These are phyloP conservation scores for Calocera viscosa DNA, from an alignment of 768 basidiomycete species.

Conservation along the genomic window DNA sequence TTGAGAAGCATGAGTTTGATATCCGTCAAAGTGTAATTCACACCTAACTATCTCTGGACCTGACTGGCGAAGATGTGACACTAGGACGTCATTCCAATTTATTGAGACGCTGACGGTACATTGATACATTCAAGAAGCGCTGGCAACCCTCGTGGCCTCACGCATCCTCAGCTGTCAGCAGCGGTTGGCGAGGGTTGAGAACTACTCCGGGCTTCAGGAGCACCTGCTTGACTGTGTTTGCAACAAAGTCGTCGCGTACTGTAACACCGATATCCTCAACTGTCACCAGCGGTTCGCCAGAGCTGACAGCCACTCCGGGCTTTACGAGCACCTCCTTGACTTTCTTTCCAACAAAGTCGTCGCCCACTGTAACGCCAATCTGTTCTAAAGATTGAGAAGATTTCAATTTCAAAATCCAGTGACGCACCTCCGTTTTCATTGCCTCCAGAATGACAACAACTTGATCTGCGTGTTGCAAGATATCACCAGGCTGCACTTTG, in stretches of 20 bases:
- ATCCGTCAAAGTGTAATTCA: too few species aligned
- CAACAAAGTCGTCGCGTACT: too few species aligned
- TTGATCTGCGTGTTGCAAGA: conserved; percentile 32
- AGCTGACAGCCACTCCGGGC: conserved; percentile 36
- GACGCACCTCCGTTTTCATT: conserved; percentile 42
- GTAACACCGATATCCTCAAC: background rate
- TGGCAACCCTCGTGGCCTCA: too few species aligned
- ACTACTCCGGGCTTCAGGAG: too few species aligned
- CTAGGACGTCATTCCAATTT: too few species aligned
- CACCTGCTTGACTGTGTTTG: too few species aligned
- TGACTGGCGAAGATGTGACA: too few species aligned
- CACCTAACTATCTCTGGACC: too few species aligned
- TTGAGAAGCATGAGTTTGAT: too few species aligned
- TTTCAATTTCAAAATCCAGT: background rate
- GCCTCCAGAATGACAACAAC: conserved; percentile 45
- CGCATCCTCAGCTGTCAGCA: too few species aligned
- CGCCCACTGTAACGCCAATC: conserved; percentile 37
- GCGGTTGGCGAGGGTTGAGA: too few species aligned
- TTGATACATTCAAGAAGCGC: background rate
- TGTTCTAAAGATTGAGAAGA: conserved; percentile 16
- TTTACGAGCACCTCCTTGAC: conserved; percentile 32
- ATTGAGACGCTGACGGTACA: too few species aligned
- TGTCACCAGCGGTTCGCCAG: conserved; percentile 36
- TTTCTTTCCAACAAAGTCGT: conserved; percentile 35
- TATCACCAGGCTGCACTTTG: conserved; percentile 33